A percentile compares a stretch with the other conserved stretches of the same genome.
Conservation (phyloP, 257 asterid species). For the Eustoma russellianum region DNA sequence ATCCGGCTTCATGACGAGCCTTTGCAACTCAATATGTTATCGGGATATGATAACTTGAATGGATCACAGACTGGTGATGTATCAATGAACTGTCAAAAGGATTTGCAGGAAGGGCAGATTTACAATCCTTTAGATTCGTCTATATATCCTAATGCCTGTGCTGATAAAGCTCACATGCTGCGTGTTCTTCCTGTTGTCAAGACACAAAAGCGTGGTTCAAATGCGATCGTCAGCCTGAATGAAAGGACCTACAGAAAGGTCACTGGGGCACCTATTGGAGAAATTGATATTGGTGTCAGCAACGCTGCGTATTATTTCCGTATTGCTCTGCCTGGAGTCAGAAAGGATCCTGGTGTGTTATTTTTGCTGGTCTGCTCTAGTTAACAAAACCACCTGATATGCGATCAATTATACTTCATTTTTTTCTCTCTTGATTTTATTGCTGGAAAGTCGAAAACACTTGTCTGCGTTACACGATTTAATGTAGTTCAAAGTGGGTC, state of each 20-base stretch:
- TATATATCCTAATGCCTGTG: conserved; percentile 7
- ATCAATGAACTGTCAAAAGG: conserved; percentile 17
- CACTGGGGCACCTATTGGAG: conserved; percentile 67
- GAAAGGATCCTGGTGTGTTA: conserved; percentile 64
- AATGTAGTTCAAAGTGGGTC: too few species aligned
- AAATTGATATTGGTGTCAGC: conserved; percentile 60
- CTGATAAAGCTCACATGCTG: conserved; percentile 32
- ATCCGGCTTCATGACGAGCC: conserved; percentile 13
- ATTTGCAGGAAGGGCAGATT: conserved; percentile 12
- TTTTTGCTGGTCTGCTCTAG: too few species aligned
- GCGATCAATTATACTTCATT: not conserved
- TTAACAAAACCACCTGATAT: not conserved
- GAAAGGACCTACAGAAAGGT: conserved; percentile 54
- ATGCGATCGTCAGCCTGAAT: conserved; percentile 30
- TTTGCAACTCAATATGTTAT: conserved; percentile 16
- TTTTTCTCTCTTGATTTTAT: not conserved
- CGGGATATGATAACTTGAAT: conserved; percentile 4
- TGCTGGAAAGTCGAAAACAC: not conserved
- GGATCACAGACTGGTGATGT: conserved; percentile 20
- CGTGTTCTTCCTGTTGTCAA: conserved; percentile 45
- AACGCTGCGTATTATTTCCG: conserved; percentile 64
- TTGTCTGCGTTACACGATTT: not conserved
- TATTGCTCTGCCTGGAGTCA: conserved; percentile 85
- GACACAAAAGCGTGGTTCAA: conserved; percentile 32
- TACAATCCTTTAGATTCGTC: conserved; percentile 16